A percentile compares a stretch with the other conserved stretches of the same genome.
Evolutionary conservation across 495 filamentous ascomycete species (phyloP).

Genomic region (Daldinia decipiens): DNA sequence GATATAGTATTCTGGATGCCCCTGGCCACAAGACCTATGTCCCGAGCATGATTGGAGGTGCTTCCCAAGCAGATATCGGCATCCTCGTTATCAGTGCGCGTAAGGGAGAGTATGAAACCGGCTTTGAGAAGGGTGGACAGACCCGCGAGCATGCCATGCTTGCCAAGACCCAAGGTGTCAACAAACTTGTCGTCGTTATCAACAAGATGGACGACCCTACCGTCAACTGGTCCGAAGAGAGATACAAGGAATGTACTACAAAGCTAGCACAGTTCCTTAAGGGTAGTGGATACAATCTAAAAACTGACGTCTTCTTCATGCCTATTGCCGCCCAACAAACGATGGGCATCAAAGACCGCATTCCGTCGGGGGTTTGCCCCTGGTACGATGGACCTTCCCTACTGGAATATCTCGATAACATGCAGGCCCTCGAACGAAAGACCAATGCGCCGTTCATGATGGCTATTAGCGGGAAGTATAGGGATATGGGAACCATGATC

Average conservation of each 20-base stretch:
- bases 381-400: conserved; percentile 96
- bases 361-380: conserved; percentile 76
- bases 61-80: conserved; percentile 95
- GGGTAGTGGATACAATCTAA: conserved; percentile 89
- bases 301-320: conserved; percentile 93
- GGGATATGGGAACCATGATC: conserved; percentile 96
- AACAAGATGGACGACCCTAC: conserved; percentile 99
- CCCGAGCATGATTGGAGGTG: conserved; percentile 95
- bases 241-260: conserved; percentile 90
- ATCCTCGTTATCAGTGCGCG: conserved; percentile 95
- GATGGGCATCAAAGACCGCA: conserved; percentile 85
- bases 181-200: conserved; percentile 90
- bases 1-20: conserved; percentile 94
- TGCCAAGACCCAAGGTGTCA: conserved; percentile 97
- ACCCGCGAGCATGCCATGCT: conserved; percentile 97
- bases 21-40: conserved; percentile 97
- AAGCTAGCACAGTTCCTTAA: conserved; percentile 91
- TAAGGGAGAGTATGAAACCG: conserved; percentile 99
- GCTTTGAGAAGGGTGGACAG: conserved; percentile 99
- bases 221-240: conserved; percentile 91
- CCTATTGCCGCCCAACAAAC: conserved; percentile 91
- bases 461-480: conserved; percentile 94
- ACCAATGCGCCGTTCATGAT: conserved; percentile 99
- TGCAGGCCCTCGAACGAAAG: conserved; percentile 93
- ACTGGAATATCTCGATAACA: conserved; percentile 89